phyloP scores from a whole-genome alignment of 805 yeast genomes.

The Ogataea paradorogensis region DNA sequence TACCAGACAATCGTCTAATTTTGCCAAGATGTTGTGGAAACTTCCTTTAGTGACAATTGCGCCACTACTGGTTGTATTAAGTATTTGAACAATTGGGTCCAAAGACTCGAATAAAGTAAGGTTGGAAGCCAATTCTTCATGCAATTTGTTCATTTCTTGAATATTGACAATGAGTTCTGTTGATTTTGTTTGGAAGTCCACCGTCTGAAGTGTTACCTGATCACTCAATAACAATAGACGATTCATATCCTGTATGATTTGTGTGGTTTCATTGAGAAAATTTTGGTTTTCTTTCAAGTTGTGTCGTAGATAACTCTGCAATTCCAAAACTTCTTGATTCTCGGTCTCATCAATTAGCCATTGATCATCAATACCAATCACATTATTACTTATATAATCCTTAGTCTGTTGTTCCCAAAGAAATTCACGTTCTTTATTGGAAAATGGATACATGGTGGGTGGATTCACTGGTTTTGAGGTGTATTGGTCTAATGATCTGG shows the following conservation, averaged over 20 bases:
- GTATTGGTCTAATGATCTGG: conserved; percentile 1
- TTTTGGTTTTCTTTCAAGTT: conserved; percentile 27
- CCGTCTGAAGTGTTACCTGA: conserved; percentile 59
- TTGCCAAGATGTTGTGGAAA: conserved; percentile 51
- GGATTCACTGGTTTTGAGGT: background rate
- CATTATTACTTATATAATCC: conserved; percentile 41
- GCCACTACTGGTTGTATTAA: conserved; percentile 64
- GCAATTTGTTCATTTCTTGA: conserved; percentile 38
- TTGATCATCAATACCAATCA: conserved; percentile 41
- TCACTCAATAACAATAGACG: conserved; percentile 51
- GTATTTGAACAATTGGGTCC: conserved; percentile 62
- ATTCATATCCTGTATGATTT: conserved; percentile 44
- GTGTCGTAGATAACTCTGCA: conserved; percentile 34
- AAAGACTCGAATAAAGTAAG: conserved; percentile 65
- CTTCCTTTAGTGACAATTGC: conserved; percentile 61
- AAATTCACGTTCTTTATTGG: conserved; percentile 34
- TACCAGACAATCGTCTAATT: conserved; percentile 63
- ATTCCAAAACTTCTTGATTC: conserved; percentile 35
- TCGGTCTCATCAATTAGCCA: conserved; percentile 37
- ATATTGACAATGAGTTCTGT: conserved; percentile 48
- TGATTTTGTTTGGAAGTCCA: conserved; percentile 59
- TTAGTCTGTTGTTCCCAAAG: conserved; percentile 37
- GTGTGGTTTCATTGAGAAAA: conserved; percentile 45
- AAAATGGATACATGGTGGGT: conserved; percentile 35
- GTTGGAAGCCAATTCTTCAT: conserved; percentile 43